Evolutionary conservation across 352 stramenopile genomes (phyloP).

Genomic region (Pilasporangium apinafurcum): DNA sequence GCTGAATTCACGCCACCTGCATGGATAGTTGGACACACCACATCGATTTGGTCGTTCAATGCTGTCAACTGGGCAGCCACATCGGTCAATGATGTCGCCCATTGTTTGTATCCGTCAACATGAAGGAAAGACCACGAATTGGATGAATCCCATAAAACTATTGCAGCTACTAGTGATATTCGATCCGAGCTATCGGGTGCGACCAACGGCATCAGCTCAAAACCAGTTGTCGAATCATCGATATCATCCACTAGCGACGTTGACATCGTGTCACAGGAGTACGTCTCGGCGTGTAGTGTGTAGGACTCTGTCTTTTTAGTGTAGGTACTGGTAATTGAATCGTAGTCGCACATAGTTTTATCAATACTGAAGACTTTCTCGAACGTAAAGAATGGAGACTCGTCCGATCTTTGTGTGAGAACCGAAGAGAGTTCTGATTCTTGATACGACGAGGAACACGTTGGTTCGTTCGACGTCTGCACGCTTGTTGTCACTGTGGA

Average conservation of each 20-base stretch:
- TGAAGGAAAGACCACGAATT: conserved; percentile 44
- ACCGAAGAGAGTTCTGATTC: conserved; percentile 21
- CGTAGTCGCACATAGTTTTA: conserved; percentile 17
- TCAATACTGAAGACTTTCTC: conserved; percentile 26
- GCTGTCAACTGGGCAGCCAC: conserved; percentile 5
- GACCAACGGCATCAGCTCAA: conserved; percentile 36
- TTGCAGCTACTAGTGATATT: conserved; percentile 25
- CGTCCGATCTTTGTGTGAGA: conserved; percentile 2
- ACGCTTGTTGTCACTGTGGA: conserved; percentile 5
- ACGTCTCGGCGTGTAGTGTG: conserved; percentile 17
- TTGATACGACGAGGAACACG: conserved; percentile 16
- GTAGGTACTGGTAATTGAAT: conserved; percentile 14
- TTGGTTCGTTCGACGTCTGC: conserved; percentile 2
- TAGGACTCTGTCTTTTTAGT: conserved; percentile 23
- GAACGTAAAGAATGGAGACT: conserved; percentile 36
- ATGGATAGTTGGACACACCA: conserved; percentile 10
- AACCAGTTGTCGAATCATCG: conserved; percentile 28
- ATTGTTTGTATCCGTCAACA: conserved; percentile 34
- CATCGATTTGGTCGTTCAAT: conserved; percentile 31
- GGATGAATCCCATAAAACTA: conserved; percentile 31
- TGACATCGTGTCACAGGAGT: conserved; percentile 36
- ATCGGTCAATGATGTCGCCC: conserved; percentile 19
- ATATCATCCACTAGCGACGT: conserved; percentile 39
- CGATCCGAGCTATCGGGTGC: conserved; percentile 6
- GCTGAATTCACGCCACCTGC: conserved; percentile 29